Evolutionary conservation across 208 protist species (phyloP).

Genomic region (Herpetomonas muscarum): DNA sequence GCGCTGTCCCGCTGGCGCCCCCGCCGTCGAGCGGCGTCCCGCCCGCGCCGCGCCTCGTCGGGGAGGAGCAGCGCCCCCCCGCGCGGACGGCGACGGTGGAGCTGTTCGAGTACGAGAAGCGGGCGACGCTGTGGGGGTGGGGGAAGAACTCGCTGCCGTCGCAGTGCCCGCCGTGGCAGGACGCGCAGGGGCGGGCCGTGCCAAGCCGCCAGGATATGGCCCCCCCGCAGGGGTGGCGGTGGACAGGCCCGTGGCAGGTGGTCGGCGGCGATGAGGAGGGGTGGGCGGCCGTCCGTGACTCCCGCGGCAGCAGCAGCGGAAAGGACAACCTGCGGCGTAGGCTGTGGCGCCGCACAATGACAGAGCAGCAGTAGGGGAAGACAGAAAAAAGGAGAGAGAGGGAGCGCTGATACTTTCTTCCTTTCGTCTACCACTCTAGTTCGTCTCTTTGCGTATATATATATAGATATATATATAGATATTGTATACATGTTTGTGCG

Average conservation of each 20-base stretch:
- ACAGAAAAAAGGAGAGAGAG: constrained; percentile 2
- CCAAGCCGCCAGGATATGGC: constrained; percentile 28
- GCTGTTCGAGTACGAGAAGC: constrained; percentile 68
- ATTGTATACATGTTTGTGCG: too few species aligned
- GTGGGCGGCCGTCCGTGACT: constrained; percentile 21
- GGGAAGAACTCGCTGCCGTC: constrained; percentile 34
- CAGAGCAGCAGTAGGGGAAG: constrained; percentile 8
- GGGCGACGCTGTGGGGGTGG: constrained; percentile 52
- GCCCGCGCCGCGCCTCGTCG: neutral
- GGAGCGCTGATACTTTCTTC: too few species aligned
- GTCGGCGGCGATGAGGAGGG: constrained; percentile 23
- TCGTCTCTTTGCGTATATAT: too few species aligned
- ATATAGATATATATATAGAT: too few species aligned
- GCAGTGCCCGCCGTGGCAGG: constrained; percentile 54
- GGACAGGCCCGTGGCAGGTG: constrained; percentile 40
- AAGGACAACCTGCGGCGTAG: constrained; percentile 65
- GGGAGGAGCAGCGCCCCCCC: neutral
- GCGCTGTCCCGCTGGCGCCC: neutral
- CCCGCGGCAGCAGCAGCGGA: too few species aligned
- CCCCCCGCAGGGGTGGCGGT: constrained; percentile 49
- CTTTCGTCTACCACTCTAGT: too few species aligned
- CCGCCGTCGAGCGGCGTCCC: neutral
- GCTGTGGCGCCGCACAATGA: constrained; percentile 47
- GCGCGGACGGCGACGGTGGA: constrained; percentile 27
- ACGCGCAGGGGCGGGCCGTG: constrained; percentile 38